These are phyloP conservation scores for Centaurea solstitialis DNA, from an alignment of 129 eudicot genomes.

Conservation along the genomic window DNA sequence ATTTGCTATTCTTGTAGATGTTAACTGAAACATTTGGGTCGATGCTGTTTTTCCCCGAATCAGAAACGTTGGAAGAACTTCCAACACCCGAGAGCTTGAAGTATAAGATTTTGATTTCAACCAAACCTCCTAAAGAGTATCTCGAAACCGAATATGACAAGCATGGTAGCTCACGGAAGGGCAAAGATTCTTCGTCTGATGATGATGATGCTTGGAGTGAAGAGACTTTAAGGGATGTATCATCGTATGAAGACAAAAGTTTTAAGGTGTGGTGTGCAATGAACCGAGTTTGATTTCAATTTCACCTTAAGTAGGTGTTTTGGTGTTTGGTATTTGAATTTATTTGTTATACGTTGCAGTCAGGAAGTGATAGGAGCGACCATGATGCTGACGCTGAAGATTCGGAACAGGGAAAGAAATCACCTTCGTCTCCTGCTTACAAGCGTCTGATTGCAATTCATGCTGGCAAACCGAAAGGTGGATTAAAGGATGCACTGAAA, in stretches of 20 bases:
- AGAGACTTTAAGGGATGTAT: conserved; percentile 17
- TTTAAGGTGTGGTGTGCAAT: conserved; percentile 43
- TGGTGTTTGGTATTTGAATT: background rate
- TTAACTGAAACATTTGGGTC: conserved; percentile 37
- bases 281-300: background rate
- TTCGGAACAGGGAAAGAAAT: conserved; percentile 25
- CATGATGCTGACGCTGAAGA: conserved; percentile 40
- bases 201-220: conserved; percentile 41
- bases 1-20: conserved; percentile 32
- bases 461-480: conserved; percentile 45
- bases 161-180: conserved; percentile 17
- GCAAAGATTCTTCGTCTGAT: conserved; percentile 25
- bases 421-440: conserved; percentile 38
- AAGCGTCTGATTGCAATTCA: conserved; percentile 48
- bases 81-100: conserved; percentile 49
- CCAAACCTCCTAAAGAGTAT: conserved; percentile 61
- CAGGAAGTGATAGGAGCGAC: conserved; percentile 50
- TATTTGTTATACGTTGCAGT: conserved; percentile 37
- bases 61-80: conserved; percentile 31
- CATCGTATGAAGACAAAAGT: conserved; percentile 45
- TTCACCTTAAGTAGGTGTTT: background rate
- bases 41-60: conserved; percentile 34
- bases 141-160: conserved; percentile 26
- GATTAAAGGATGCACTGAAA: conserved; percentile 39
- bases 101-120: conserved; percentile 39